phyloP scores from a whole-genome alignment of 2,329 filamentous ascomycete genomes.

The Didymella segeticola region DNA sequence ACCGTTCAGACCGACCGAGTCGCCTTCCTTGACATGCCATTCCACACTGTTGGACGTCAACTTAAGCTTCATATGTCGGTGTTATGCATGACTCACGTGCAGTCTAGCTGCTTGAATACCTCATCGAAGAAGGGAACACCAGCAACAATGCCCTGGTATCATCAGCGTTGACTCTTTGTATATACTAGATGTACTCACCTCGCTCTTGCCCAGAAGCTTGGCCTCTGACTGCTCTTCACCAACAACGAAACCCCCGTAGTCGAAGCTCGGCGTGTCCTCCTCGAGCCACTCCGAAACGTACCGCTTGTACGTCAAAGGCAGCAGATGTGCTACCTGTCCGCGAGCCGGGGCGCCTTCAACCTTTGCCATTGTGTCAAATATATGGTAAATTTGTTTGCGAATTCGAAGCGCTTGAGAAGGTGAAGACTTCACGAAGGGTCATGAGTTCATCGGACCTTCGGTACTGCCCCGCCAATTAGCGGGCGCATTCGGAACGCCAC shows the following conservation, averaged over 20 bases:
- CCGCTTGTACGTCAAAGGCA: conserved; percentile 84
- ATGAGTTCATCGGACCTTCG: conserved; percentile 14
- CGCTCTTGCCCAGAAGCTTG: conserved; percentile 63
- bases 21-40: conserved; percentile 84
- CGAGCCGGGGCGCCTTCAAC: conserved; percentile 62
- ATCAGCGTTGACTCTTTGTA: not conserved
- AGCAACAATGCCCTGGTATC: conserved; percentile 74
- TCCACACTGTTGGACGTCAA: conserved; percentile 60
- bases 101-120: conserved; percentile 87
- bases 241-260: conserved; percentile 97
- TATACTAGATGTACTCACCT: conserved; percentile 43
- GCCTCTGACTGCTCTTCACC: conserved; percentile 66
- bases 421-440: not conserved
- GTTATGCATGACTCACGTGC: conserved; percentile 62
- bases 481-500: conserved; percentile 16
- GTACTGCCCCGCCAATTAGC: conserved; percentile 20
- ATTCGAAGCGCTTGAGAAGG: not conserved
- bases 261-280: conserved; percentile 95
- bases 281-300: conserved; percentile 85
- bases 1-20: conserved; percentile 60
- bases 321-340: conserved; percentile 72
- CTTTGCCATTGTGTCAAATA: conserved; percentile 6
- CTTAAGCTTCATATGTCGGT: too few species aligned
- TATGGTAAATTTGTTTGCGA: not conserved
- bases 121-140: conserved; percentile 96